Base-by-base conservation (phyloP, 2,329 filamentous ascomycete species). In the Botrytis deweyae region DNA sequence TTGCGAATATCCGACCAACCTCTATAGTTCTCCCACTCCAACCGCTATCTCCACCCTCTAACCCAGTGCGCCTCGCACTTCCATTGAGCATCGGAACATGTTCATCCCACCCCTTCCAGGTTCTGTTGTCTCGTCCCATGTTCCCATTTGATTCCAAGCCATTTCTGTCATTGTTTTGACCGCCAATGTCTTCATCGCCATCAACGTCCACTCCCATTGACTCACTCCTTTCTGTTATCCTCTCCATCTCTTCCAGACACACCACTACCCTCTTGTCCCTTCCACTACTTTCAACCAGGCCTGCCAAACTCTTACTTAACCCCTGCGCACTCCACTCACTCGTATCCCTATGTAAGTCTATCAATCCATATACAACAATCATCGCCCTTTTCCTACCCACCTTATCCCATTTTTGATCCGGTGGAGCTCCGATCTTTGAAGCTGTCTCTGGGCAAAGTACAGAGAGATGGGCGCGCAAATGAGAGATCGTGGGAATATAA, bases 281-380 rank as follows among this genome's bases (percentile, higher is more conserved):
- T 52, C 79, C 78, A 0, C 90, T 90, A 3, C 88, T 86, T 74
- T 93, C 91, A 14, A 93, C 86, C 2, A 92, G 82, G 0, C 85
- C 83, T 2, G 92, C 86, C n/a, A 89, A 85, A 1, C 90, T 90
- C 73, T 86, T 86, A 33, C 88, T 86, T 20, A 95, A 81, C 0
- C 92, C 93, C 81, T 94, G 92, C 0, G 90, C 91, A 69, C 91
- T 94, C 88, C 92, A 94, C 74, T 93, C 91, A 75, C 89, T 89
- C 0, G 91, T 92, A 72, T 88, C 86, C 38, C 88, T 86, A 80
- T 95, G 93, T 61, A 92, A 81, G 33, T 86, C 84, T 25, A 94
- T 79, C 61, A 92, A 85, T 69, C 91, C 90, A 77, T 93, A 91
- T 1, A 92, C 82, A 1, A 93, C 81, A 4, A 94, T 82, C 42